Percentiles rank a stretch among this genome's conserved stretches.
These are phyloP conservation scores for Urochloa ruziziensis DNA, from an alignment of 176 grass and related monocot species.

Conservation along the genomic window DNA sequence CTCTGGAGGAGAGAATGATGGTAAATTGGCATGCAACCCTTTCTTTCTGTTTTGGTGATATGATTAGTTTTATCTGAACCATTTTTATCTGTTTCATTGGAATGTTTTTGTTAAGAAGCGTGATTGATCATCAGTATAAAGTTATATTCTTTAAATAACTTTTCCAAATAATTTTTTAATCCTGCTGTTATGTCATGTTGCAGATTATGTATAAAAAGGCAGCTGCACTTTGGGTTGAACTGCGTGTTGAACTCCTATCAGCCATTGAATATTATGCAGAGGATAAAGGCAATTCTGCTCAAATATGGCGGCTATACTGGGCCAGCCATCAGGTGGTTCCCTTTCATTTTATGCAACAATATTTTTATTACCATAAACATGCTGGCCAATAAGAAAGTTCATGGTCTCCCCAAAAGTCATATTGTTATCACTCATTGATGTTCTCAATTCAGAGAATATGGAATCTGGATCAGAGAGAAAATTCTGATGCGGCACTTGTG, in stretches of 20 bases:
- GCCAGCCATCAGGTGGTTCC: slow-evolving; percentile 88
- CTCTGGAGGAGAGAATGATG: slow-evolving; percentile 91
- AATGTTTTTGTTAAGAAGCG: background rate
- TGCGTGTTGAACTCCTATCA: slow-evolving; percentile 88
- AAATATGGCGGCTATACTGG: slow-evolving; percentile 92
- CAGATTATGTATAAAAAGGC: slow-evolving; percentile 95
- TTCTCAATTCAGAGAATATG: background rate
- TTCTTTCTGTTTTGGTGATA: slow-evolving; percentile 20
- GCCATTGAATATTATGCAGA: slow-evolving; percentile 76
- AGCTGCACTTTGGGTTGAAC: slow-evolving; percentile 88
- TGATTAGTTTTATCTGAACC: slow-evolving; percentile 5
- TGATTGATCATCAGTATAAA: slow-evolving; percentile 7
- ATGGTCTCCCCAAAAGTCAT: background rate
- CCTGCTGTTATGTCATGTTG: slow-evolving; percentile 30
- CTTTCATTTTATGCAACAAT: slow-evolving; percentile 20
- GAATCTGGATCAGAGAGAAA: background rate
- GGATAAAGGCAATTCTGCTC: slow-evolving; percentile 70
- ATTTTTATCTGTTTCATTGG: background rate
- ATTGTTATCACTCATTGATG: background rate
- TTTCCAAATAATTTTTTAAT: slow-evolving; percentile 2
- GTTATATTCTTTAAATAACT: background rate
- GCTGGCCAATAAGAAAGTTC: background rate
- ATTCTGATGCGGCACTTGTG: slow-evolving; percentile 18
- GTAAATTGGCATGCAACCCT: slow-evolving; percentile 35
- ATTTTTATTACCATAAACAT: slow-evolving; percentile 1